Percentiles rank a stretch among this genome's conserved stretches.
Evolutionary conservation across 2,329 filamentous ascomycete genomes (phyloP).

Genomic region (Coniochaeta sp.): DNA sequence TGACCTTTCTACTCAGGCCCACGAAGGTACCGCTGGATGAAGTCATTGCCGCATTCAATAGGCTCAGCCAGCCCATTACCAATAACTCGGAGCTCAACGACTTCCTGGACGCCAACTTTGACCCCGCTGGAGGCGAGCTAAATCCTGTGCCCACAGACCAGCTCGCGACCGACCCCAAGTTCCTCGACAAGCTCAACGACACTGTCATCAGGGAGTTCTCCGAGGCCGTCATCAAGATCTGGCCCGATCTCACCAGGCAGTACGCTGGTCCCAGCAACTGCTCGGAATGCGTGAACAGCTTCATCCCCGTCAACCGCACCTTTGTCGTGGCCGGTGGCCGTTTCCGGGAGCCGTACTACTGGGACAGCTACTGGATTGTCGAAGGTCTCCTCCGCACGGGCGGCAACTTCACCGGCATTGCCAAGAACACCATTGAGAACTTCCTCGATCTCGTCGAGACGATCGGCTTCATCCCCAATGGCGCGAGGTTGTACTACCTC

Average conservation of each 20-base stretch:
- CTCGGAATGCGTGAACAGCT: conserved; percentile 54
- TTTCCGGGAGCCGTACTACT: conserved; percentile 65
- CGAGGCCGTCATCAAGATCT: conserved; percentile 59
- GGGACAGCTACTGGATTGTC: conserved; percentile 65
- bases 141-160: conserved; percentile 42
- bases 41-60: conserved; percentile 53
- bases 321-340: conserved; percentile 68
- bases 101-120: conserved; percentile 59
- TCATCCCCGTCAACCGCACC: conserved; percentile 58
- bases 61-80: conserved; percentile 50
- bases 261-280: conserved; percentile 50
- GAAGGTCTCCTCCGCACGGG: conserved; percentile 59
- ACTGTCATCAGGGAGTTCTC: conserved; percentile 53
- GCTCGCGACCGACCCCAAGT: conserved; percentile 49
- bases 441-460: conserved; percentile 60
- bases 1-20: conserved; percentile 30
- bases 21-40: conserved; percentile 52
- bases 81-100: conserved; percentile 57
- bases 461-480: conserved; percentile 62
- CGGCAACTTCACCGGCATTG: conserved; percentile 55
- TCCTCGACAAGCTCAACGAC: conserved; percentile 51
- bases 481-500: conserved; percentile 60
- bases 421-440: conserved; percentile 62
- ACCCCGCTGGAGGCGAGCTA: conserved; percentile 56
- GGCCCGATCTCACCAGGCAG: conserved; percentile 58